Evolutionary conservation across 2,329 filamentous ascomycete species (phyloP), one percentile per base, ranked within the genome.

Genomic region (Neofusicoccum cordaticola): DNA sequence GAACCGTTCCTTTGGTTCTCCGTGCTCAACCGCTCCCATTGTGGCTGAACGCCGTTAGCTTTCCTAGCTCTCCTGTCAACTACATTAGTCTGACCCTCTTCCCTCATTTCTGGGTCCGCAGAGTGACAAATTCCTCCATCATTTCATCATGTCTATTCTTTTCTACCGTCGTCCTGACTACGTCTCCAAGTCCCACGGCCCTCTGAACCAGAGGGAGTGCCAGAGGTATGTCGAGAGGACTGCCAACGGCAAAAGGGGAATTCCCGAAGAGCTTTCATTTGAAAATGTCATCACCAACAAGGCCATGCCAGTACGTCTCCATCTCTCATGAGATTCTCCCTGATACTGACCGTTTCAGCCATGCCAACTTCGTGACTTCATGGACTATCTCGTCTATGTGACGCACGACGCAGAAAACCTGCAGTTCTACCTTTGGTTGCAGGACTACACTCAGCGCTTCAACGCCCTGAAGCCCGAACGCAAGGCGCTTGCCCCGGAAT

Each of bases 331-430:
- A 8, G 19, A 15, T 5, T 31, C 13, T 1, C 13, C 39, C 4
- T 37, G 3, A 42, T 51, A 51, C 48, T 42, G 17, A 48, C 27
- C n/a, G 27, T 12, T 4, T 3, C 51, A 93, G 91, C 91, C 91
- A 65, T 90, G 90, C 78, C 92, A 90, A 2, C 79, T 88, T 37
- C 86, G 89, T 44, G 91, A 95, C 75, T 93, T 95, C 74, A 92
- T 94, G 89, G 90, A 92, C 77, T 94, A 93, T 69, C 84, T 94
- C 66, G 83, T 90, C 66, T 93, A 94, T 74, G 86, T 94, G 65
- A 90, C 94, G 75, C 85, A 89, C 68, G 83, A 88, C 22, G 90
- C 91, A 63, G 91, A 95, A 79, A 94, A 94, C 73, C 81, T 95
- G 19, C 81, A 85, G 73, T 93, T 93, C 74, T 82, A 76, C 71